These are phyloP conservation scores for Aspergillus intermedius DNA, from an alignment of 2,329 filamentous ascomycete genomes.

Conservation along the genomic window DNA sequence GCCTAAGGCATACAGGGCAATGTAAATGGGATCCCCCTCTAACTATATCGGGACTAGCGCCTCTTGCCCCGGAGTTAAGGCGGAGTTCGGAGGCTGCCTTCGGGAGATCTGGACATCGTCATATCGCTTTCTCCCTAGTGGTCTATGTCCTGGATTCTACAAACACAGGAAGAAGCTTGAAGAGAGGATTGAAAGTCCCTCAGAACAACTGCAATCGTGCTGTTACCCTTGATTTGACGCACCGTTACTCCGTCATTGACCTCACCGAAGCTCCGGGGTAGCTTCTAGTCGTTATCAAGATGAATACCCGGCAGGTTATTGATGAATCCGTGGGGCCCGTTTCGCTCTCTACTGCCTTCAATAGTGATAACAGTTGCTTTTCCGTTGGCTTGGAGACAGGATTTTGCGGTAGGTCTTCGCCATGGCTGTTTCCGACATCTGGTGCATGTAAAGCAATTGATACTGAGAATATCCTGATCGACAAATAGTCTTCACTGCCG, in stretches of 20 bases:
- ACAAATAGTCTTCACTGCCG: constrained; percentile 62
- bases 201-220: too few relatives aligned
- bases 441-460: constrained; percentile 2
- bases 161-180: too few relatives aligned
- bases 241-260: constrained; percentile 4
- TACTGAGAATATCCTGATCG: constrained; percentile 10
- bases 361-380: constrained; percentile 77
- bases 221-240: background rate
- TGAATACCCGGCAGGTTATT: constrained; percentile 86
- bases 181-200: too few relatives aligned
- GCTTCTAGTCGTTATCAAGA: constrained; percentile 36
- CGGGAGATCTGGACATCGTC: too few relatives aligned
- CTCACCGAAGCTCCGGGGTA: background rate
- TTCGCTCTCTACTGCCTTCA: constrained; percentile 80
- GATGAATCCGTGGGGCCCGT: constrained; percentile 67
- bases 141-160: too few relatives aligned
- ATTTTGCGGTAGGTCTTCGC: constrained; percentile 61
- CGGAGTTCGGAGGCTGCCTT: too few relatives aligned
- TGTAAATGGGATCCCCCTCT: background rate
- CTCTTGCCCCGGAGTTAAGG: too few relatives aligned
- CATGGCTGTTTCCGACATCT: background rate
- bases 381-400: constrained; percentile 79
- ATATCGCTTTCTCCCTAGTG: too few relatives aligned
- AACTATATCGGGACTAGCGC: background rate
- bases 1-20: too few relatives aligned